Evolutionary conservation across 164 flowering plant genomes (phyloP), one percentile per base, ranked within the genome.

Genomic region (Vitis amurensis): DNA sequence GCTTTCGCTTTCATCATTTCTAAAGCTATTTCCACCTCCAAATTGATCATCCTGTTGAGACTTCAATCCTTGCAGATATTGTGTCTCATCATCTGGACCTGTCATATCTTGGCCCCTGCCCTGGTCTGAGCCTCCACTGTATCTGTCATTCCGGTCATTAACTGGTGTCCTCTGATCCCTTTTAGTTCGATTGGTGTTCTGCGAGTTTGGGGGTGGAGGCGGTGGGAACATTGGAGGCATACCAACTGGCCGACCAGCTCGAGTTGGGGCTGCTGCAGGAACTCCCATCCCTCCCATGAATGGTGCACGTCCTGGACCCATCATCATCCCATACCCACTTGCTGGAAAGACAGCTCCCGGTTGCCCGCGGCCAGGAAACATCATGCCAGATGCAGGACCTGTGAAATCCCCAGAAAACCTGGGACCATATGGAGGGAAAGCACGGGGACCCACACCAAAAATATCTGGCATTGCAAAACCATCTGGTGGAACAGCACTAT

Each of bases 311-410:
- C 92, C 96, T 2, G 91, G 87, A 37, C 97, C 96, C 92, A 90
- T 91, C 91, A 90, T 89, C 98, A 93, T 89, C 74, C 98, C 97
- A 76, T 82, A 86, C 47, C 94, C 94, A 73, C 86, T 86, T 50
- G 64, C 71, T n/a, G 94, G 90, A 73, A 90, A 90, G 47, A 82
- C 77, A 11, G 77, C 79, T 49, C 94, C 91, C 51, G 91, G 89
- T 70, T 84, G 95, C 55, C 97, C 94, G 14, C 97, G 85, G 8
- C 91, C 92, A 19, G 73, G 98, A 81, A 94, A 92, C 84, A 89
- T 83, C 97, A 90, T 87, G 55, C 87, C 90, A 9, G 91, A 30
- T 37, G 80, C 67, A 2, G 95, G 90, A 9, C 87, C 88, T 0
- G 81, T 50, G 70, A 91, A 89, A 70, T 89, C 93, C 30, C 87